These are phyloP conservation scores for Yarrowia sp. DNA, from an alignment of 805 yeast species.

Conservation along the genomic window DNA sequence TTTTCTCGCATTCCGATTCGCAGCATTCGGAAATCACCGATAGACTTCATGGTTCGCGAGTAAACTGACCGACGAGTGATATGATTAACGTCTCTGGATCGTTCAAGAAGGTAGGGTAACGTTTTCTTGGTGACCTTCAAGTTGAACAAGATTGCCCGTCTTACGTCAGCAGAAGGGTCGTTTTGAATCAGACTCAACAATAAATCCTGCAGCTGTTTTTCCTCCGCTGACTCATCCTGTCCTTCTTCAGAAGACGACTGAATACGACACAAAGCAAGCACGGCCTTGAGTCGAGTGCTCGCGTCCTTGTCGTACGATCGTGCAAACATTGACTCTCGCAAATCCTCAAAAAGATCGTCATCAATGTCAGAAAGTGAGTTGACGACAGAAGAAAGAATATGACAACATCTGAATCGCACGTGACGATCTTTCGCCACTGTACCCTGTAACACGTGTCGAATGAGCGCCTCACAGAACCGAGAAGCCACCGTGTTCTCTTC, in stretches of 20 bases:
- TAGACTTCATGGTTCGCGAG: constrained; percentile 61
- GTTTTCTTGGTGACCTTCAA: constrained; percentile 56
- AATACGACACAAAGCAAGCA: constrained; percentile 72
- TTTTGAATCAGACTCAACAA: constrained; percentile 56
- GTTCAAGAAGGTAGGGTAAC: constrained; percentile 59
- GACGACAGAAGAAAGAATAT: constrained; percentile 67
- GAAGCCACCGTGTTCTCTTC: constrained; percentile 46
- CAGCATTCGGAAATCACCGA: constrained; percentile 61
- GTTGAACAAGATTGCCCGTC: constrained; percentile 78
- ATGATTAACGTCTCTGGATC: constrained; percentile 78
- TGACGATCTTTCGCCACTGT: constrained; percentile 69
- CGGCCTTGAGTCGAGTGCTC: constrained; percentile 77
- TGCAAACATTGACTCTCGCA: constrained; percentile 58
- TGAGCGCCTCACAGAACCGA: constrained; percentile 57
- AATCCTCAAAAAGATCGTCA: constrained; percentile 61
- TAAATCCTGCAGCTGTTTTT: constrained; percentile 38
- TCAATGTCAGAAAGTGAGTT: constrained; percentile 73
- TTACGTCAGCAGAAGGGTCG: constrained; percentile 84
- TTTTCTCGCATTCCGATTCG: constrained; percentile 58
- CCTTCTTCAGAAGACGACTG: constrained; percentile 48
- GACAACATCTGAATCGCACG: constrained; percentile 79
- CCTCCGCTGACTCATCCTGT: constrained; percentile 30
- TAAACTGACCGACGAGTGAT: constrained; percentile 71
- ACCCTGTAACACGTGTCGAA: constrained; percentile 72
- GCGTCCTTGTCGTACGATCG: constrained; percentile 69